A percentile compares a stretch with the other conserved stretches of the same genome.
Evolutionary conservation across 176 grass and related monocot species (phyloP).

Genomic region (Rhynchospora pubera): DNA sequence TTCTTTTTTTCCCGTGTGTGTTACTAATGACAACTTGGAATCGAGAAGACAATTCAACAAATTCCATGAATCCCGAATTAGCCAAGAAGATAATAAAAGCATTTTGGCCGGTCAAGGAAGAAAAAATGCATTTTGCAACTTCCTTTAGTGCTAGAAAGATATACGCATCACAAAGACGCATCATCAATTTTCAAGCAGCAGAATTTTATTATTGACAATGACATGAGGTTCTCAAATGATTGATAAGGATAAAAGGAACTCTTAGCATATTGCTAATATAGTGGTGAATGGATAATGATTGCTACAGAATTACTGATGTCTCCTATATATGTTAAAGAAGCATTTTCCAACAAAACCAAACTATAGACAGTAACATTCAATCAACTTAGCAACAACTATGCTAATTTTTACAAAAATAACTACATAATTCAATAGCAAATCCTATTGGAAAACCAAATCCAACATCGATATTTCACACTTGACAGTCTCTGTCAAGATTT

Average conservation of each 20-base stretch:
- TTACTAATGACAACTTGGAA: not conserved
- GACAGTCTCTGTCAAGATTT: too few species aligned
- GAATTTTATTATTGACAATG: not conserved
- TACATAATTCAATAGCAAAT: conserved; percentile 23
- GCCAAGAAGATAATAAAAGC: not conserved
- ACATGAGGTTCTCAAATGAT: not conserved
- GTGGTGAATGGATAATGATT: not conserved
- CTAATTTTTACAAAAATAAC: conserved; percentile 27
- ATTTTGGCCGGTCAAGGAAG: not conserved
- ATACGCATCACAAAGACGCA: not conserved
- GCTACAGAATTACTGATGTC: not conserved
- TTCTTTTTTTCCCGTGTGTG: not conserved
- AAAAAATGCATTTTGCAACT: not conserved
- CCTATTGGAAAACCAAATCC: conserved; percentile 39
- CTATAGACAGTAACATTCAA: conserved; percentile 5
- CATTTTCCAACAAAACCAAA: not conserved
- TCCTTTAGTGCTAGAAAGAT: not conserved
- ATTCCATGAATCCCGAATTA: not conserved
- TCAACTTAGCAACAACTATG: not conserved
- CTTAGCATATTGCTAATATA: not conserved
- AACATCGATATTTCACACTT: not conserved
- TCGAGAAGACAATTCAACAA: not conserved
- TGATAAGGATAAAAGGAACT: not conserved
- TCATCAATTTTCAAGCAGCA: not conserved
- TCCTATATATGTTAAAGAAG: not conserved